A percentile compares a stretch with the other conserved stretches of the same genome.
Conservation (phyloP, 495 filamentous ascomycete species). For the Daldinia decipiens region DNA sequence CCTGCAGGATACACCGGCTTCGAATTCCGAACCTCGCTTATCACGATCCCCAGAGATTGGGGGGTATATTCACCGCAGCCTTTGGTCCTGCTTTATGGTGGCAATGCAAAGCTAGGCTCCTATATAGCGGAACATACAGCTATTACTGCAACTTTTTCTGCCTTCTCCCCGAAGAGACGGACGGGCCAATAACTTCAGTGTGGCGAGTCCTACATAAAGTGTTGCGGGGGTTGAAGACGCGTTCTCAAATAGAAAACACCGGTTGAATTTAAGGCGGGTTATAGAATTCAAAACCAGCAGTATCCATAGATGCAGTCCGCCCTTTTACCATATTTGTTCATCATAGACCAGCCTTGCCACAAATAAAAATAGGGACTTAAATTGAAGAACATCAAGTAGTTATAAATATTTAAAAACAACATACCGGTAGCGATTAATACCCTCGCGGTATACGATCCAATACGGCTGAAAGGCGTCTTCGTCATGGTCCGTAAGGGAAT, state of each 20-base stretch:
- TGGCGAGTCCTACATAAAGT: constrained; percentile 23
- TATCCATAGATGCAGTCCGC: constrained; percentile 60
- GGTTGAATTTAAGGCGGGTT: constrained; percentile 40
- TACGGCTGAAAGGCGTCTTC: constrained; percentile 14
- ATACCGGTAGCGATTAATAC: constrained; percentile 16
- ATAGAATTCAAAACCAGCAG: constrained; percentile 51
- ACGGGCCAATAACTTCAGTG: constrained; percentile 25
- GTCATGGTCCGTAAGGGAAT: constrained; percentile 32
- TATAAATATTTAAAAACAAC: constrained; percentile 10
- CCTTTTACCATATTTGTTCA: constrained; percentile 72
- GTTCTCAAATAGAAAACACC: constrained; percentile 33
- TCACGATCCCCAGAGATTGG: constrained; percentile 13
- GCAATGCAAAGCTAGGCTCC: constrained; percentile 52
- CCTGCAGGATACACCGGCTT: constrained; percentile 55
- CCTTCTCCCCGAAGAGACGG: constrained; percentile 18
- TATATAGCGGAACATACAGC: constrained; percentile 50
- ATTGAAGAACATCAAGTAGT: not conserved
- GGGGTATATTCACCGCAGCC: constrained; percentile 57
- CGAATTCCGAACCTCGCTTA: constrained; percentile 35
- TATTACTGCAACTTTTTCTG: constrained; percentile 46
- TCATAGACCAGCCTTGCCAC: constrained; percentile 57
- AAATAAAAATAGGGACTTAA: not conserved
- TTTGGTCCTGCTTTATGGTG: constrained; percentile 55
- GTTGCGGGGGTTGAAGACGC: constrained; percentile 23
- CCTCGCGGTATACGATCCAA: constrained; percentile 13